Base-by-base conservation (phyloP, 495 filamentous ascomycete genomes). In the Penicillium fimorum region DNA sequence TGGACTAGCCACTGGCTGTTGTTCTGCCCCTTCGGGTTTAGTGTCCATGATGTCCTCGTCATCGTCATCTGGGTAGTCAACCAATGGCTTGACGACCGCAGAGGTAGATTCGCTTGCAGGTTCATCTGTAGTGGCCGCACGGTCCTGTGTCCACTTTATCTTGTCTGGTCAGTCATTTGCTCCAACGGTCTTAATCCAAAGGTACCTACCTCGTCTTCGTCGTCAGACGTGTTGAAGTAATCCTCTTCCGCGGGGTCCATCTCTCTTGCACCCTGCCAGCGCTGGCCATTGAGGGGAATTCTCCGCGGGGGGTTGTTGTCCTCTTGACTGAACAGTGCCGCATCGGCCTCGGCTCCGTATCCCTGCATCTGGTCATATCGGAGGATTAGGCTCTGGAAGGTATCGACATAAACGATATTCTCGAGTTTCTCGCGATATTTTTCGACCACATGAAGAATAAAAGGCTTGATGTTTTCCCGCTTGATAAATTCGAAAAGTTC, bases 401-500 rank as follows among this genome's bases (percentile, higher is more conserved):
- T 93, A 50, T 92, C 87, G 54, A 97, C 86, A 70, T 97, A 95
- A 35, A 83, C 85, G 44, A 98, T 90, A 11, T 76, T 73, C 65
- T 86, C 76, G 35, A 97, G 74, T 64, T 87, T 89, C 12, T 93
- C 89, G 15, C 92, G 88, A 64, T 94, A 93, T 60, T 89, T 91
- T 62, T 95, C 90, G 27, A 96, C 91, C 35, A 97, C 71, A 63
- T 98, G 91, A 44, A 84, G 79, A 48, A 96, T 87, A 37, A 96
- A 75, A 6, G 86, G 81, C 66, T 91, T 94, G 61, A 93, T 81
- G 59, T 87, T 88, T 68, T 96, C 90, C 64, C 86, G 85, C 67
- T 86, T 91, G 61, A 98, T 91, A 61, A 87, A 91, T 61, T 92
- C 91, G 59, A 98, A 98, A 33, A 98, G 83, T 66, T 98, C 94